phyloP scores from a whole-genome alignment of 2,329 filamentous ascomycete genomes.

The Teratosphaeria destructans region DNA sequence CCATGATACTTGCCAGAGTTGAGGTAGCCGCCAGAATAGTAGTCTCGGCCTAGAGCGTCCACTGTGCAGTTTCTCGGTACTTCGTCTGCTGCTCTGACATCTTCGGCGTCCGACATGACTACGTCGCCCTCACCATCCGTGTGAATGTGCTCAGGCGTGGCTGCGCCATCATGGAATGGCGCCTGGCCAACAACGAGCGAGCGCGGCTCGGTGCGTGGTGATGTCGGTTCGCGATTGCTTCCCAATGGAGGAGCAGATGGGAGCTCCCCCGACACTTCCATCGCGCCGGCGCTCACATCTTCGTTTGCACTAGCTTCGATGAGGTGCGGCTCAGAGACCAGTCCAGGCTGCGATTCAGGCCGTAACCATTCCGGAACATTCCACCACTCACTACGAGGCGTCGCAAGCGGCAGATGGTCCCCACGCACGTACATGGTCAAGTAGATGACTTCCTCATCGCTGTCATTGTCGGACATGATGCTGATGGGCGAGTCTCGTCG shows the following conservation, averaged over 20 bases:
- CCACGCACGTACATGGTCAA: slow-evolving; percentile 17
- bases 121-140: slow-evolving; percentile 29
- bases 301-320: neutral
- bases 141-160: slow-evolving; percentile 12
- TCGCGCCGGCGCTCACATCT: neutral
- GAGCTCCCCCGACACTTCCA: neutral
- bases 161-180: neutral
- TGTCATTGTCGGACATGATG: slow-evolving; percentile 5
- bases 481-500: slow-evolving; percentile 13
- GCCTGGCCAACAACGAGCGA: neutral
- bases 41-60: slow-evolving; percentile 46
- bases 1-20: slow-evolving; percentile 39
- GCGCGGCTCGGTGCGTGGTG: neutral
- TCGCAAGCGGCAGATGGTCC: slow-evolving; percentile 1
- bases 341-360: neutral
- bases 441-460: slow-evolving; percentile 14
- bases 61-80: slow-evolving; percentile 13
- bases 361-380: neutral
- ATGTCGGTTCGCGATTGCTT: neutral
- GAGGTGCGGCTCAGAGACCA: neutral
- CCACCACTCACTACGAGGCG: neutral
- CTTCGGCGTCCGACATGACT: slow-evolving; percentile 22
- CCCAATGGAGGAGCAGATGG: neutral
- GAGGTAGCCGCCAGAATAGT: slow-evolving; percentile 44
- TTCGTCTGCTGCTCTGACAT: slow-evolving; percentile 1